phyloP scores from a whole-genome alignment of 768 basidiomycete species.

The Exsudoporus frostii region DNA sequence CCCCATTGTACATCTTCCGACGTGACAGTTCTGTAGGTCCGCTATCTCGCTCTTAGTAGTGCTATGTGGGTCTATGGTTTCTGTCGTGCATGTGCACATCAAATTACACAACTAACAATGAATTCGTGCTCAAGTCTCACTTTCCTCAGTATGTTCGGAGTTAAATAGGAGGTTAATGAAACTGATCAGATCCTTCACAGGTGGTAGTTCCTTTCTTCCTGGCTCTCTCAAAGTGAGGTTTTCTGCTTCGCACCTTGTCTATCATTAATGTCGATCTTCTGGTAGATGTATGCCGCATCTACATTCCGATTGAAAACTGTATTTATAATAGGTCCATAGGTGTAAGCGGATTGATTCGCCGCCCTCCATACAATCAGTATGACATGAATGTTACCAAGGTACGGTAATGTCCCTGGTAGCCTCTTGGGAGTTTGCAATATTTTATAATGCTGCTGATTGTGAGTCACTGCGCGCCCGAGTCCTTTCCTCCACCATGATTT shows the following conservation, averaged over 20 bases:
- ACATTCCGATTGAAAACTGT: too few relatives aligned
- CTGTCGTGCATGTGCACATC: not conserved
- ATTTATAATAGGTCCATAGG: too few relatives aligned
- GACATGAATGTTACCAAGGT: not conserved
- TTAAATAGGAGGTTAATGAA: not conserved
- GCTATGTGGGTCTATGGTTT: not conserved
- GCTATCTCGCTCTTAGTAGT: constrained; percentile 3
- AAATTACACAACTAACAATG: not conserved
- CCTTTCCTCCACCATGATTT: too few relatives aligned
- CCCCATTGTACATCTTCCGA: not conserved
- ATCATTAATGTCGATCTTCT: not conserved
- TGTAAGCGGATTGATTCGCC: not conserved
- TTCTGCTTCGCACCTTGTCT: not conserved
- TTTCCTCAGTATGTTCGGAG: not conserved
- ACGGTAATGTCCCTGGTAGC: not conserved
- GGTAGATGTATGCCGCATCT: too few relatives aligned
- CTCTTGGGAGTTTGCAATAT: too few relatives aligned
- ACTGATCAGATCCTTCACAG: not conserved
- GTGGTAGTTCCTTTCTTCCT: not conserved
- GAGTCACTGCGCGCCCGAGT: too few relatives aligned
- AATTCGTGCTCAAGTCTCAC: not conserved
- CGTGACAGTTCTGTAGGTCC: not conserved
- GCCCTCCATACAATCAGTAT: too few relatives aligned
- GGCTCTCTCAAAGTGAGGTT: not conserved
- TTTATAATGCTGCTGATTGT: not conserved